Evolutionary conservation across 345 rosid species (phyloP).

Genomic region (Salix suchowensis): DNA sequence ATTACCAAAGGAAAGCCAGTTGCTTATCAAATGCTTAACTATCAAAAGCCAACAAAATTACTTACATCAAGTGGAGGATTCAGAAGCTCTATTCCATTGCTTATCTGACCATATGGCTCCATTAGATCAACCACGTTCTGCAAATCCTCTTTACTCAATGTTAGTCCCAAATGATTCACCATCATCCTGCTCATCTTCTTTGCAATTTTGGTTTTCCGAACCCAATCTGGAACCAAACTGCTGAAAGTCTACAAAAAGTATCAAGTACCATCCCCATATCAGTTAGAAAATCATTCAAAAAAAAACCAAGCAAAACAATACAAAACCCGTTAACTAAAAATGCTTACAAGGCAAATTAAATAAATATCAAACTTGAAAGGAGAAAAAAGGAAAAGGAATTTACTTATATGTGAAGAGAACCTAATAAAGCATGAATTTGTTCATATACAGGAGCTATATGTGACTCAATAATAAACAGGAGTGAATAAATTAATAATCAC

Average conservation of each 20-base stretch:
- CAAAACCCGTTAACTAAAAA: background rate
- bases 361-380: background rate
- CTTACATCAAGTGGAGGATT: constrained; percentile 77
- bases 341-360: background rate
- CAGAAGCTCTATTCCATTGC: constrained; percentile 79
- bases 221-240: constrained; percentile 57
- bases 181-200: constrained; percentile 63
- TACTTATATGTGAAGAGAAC: background rate
- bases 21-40: background rate
- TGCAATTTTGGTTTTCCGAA: constrained; percentile 50
- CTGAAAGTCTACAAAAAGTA: constrained; percentile 56
- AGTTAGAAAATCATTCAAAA: background rate
- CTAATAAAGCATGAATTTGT: background rate
- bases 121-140: constrained; percentile 88
- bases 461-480: background rate
- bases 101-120: constrained; percentile 97
- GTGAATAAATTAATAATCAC: background rate
- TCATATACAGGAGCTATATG: background rate
- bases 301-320: background rate
- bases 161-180: constrained; percentile 88
- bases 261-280: background rate
- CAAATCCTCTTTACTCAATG: constrained; percentile 70
- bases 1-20: too few relatives aligned
- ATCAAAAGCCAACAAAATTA: constrained; percentile 4
- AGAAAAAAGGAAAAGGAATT: too few relatives aligned